Evolutionary conservation across 257 asterid species (phyloP), one percentile per base, ranked within the genome.

Genomic region (Solanum pinnatisectum): DNA sequence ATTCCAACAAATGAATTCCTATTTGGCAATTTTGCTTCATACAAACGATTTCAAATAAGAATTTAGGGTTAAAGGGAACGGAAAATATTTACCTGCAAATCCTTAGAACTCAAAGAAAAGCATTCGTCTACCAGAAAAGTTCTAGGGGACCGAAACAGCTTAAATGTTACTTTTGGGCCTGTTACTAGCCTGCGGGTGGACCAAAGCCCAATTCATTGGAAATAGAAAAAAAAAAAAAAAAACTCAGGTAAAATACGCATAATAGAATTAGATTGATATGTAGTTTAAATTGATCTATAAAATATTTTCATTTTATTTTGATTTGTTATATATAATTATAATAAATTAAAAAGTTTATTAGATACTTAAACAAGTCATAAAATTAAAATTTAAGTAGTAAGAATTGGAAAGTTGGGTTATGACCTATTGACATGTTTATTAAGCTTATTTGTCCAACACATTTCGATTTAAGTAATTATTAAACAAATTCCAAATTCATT

Each of bases 241-340:
- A n/a, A n/a, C n/a, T 1, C 1, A 2, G 10, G 3, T 39, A 2
- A 1, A 0, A 52, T 52, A 52, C 2, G 10, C n/a, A 0, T 16
- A 6, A 52, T 6, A 59, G 10, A 63, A 23, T 23, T 63, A 23
- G 12, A 10, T n/a, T 8, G 32, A 63, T 63, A 23, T n/a, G 15
- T n/a, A 10, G 3, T 10, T 63, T 5, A 63, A 9, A 63, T 63
- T 23, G 3, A n/a, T 10, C 6, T 59, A 59, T 9, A 59, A 59
- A 59, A 59, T 59, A 8, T 59, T 20, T 59, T 56, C 18, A 18
- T 7, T 56, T 56, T 56, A 20, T 20, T 59, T 52, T 18, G 0
- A 59, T 20, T 18, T 59, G 67, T 59, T 59, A 59, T 22, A 22
- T 59, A 59, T 59, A 8, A 9, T 22, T 20, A 59, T 59, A 59